Evolutionary conservation across 2,329 filamentous ascomycete genomes (phyloP), one percentile per base, ranked within the genome.

Genomic region (Calycina herbarum): DNA sequence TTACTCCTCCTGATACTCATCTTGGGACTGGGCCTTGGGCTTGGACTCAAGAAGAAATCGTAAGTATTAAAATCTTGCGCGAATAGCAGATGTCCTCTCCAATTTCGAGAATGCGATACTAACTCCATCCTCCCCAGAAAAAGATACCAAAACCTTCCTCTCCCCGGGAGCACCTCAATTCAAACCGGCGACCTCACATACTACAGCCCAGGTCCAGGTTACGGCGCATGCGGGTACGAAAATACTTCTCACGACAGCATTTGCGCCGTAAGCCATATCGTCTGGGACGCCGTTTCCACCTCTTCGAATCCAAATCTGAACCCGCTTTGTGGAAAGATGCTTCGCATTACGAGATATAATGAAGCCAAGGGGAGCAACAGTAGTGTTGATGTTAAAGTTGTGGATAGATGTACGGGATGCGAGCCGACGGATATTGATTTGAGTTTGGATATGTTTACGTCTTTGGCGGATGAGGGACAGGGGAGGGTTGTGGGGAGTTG

Each of bases 151-250:
- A 82, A 83, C 68, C 77, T 86, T 6, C 83, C 84, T 3, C 78
- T 86, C 7, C 84, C 84, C 2, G 79, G 78, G 29, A 81, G 83
- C 64, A 79, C 80, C 11, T 79, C 82, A 1, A 81, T 82, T 0
- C 86, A 85, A 71, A 82, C 79, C 3, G 89, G 89, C 62, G 88
- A 91, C 60, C 76, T 91, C 61, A 92, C 89, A 0, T 94, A 88
- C 78, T 94, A 90, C 76, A 78, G 80, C 20, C 85, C 89, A 0
- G 80, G 77, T 10, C 85, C 89, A n/a, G 80, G 77, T 3, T 81
- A 92, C 3, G 91, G 91, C 13, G 87, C 90, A 0, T 94, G 92
- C 74, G 91, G 91, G 5, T 77, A 83, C 38, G 81, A 78, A 1
- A 86, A 84, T 62, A 77, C 74, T 1, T 79, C 81, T 7, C 77